Percentiles rank a stretch among this genome's conserved stretches.
phyloP scores from a whole-genome alignment of 2,329 filamentous ascomycete species.

The Trichoderma atrobrunneum region DNA sequence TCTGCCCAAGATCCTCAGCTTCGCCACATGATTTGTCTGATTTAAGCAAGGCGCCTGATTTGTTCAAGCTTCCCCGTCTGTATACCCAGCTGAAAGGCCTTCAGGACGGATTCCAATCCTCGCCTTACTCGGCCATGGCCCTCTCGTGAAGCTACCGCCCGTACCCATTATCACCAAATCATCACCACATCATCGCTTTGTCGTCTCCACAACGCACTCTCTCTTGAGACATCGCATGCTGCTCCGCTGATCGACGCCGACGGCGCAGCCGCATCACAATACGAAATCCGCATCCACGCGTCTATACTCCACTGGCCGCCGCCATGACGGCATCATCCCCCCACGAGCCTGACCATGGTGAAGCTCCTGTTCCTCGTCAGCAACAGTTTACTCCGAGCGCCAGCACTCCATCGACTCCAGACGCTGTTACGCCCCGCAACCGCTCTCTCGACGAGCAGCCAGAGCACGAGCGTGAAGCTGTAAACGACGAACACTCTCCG shows the following conservation, averaged over 20 bases:
- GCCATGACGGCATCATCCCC: slow-evolving; percentile 14
- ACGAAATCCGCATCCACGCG: not conserved
- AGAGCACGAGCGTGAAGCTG: slow-evolving; percentile 16
- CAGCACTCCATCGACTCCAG: slow-evolving; percentile 13
- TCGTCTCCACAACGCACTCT: not conserved
- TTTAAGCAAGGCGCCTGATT: slow-evolving; percentile 1
- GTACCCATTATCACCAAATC: not conserved
- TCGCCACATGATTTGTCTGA: slow-evolving; percentile 11
- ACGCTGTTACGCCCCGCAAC: slow-evolving; percentile 8
- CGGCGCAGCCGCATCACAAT: not conserved
- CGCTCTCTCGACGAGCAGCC: slow-evolving; percentile 23
- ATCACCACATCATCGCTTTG: not conserved
- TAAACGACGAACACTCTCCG: slow-evolving; percentile 32
- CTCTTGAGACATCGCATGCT: not conserved
- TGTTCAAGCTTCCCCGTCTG: not conserved
- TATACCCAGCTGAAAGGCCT: not conserved
- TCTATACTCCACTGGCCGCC: not conserved
- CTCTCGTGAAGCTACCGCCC: slow-evolving; percentile 7
- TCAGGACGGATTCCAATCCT: not conserved
- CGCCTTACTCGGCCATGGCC: slow-evolving; percentile 6
- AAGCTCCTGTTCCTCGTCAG: not conserved
- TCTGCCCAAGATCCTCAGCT: not conserved
- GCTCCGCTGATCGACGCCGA: not conserved
- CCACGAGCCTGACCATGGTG: not conserved
- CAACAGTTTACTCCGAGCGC: slow-evolving; percentile 7